phyloP scores from a whole-genome alignment of 148 eudicot species.

The Silene latifolia region DNA sequence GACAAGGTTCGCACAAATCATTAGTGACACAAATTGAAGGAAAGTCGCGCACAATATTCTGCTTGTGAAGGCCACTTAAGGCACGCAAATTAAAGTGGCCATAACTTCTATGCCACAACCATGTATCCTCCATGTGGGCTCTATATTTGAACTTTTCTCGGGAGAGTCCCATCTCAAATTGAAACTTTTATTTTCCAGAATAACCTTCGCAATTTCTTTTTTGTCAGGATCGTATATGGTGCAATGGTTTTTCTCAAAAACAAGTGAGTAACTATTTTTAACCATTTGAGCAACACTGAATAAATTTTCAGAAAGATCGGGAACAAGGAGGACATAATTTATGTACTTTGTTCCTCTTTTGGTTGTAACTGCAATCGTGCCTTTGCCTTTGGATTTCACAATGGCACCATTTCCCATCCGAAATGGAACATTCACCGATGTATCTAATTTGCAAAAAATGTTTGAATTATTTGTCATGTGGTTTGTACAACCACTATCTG shows the following conservation, averaged over 20 bases:
- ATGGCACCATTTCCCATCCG: not conserved
- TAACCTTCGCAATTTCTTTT: not conserved
- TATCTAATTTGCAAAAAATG: conserved; percentile 16
- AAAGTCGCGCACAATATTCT: no score
- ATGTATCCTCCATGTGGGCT: conserved; percentile 6
- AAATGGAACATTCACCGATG: not conserved
- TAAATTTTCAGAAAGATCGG: no score
- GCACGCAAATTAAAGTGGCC: conserved; percentile 18
- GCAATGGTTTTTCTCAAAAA: no score
- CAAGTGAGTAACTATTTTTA: no score
- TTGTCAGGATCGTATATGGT: no score
- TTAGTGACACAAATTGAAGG: no score
- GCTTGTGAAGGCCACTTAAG: not conserved
- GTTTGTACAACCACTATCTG: conserved; percentile 11
- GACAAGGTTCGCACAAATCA: no score
- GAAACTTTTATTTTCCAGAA: conserved; percentile 14
- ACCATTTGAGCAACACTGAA: no score
- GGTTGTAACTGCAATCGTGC: conserved; percentile 11
- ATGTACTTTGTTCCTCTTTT: conserved; percentile 17
- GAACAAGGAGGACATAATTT: no score
- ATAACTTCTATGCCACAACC: conserved; percentile 23
- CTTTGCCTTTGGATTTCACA: conserved; percentile 1
- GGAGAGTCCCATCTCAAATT: not conserved
- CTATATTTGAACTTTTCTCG: not conserved
- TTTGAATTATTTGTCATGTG: conserved; percentile 20